Evolutionary conservation across 306 rosid genomes (phyloP).

Genomic region (Gynostemma pentaphyllum): DNA sequence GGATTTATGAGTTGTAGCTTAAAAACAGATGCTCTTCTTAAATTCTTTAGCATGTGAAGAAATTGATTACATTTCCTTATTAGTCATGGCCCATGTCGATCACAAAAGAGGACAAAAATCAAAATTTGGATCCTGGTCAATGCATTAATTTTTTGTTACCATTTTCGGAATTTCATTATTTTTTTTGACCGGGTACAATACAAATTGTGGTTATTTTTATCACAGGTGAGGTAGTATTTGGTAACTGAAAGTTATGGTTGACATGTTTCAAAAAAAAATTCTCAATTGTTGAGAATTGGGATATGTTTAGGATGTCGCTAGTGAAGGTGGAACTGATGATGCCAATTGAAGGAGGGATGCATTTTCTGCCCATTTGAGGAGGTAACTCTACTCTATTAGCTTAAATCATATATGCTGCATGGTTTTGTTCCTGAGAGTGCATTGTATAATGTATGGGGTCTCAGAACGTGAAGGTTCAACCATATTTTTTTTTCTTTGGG

Average conservation of each 20-base stretch:
- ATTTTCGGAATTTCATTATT: neutral
- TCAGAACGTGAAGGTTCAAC: neutral
- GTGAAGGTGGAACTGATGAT: constrained; percentile 98
- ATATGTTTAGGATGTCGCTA: constrained; percentile 84
- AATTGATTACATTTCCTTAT: neutral
- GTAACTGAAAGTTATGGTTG: neutral
- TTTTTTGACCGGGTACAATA: neutral
- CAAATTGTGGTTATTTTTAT: neutral
- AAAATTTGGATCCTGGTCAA: no score
- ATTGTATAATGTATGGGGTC: constrained; percentile 1
- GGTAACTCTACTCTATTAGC: constrained; percentile 40
- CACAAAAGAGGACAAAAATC: neutral
- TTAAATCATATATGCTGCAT: neutral
- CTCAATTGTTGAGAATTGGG: constrained; percentile 21
- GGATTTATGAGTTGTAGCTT: neutral
- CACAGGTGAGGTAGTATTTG: neutral
- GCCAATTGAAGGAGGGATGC: constrained; percentile 97
- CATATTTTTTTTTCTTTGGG: no score
- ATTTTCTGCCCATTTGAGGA: constrained; percentile 86
- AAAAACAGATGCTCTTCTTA: neutral
- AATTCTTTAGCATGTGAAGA: neutral
- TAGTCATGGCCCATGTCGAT: neutral
- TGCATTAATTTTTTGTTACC: neutral
- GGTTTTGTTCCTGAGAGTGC: neutral
- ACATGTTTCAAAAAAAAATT: neutral